phyloP scores from a whole-genome alignment of 2,329 filamentous ascomycete species.

The Cordyceps javanica region DNA sequence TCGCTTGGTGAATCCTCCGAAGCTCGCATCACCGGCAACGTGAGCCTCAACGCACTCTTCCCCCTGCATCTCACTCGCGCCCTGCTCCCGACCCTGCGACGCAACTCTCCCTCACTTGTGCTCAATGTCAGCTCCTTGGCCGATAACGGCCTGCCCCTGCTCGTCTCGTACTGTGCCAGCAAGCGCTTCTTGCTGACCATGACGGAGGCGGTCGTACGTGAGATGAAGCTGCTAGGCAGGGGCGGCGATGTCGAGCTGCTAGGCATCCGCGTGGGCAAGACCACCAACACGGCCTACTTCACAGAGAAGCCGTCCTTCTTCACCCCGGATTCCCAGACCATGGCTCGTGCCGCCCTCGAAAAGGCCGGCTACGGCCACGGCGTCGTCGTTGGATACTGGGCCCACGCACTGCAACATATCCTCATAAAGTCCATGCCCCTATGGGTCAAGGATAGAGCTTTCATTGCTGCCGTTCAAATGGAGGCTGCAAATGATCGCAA shows the following conservation, averaged over 20 bases:
- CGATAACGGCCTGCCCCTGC: slow-evolving; percentile 39
- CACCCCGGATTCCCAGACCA: slow-evolving; percentile 14
- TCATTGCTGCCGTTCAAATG: slow-evolving; percentile 4
- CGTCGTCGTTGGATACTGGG: slow-evolving; percentile 16
- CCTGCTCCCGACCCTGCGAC: slow-evolving; percentile 35
- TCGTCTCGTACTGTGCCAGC: slow-evolving; percentile 37
- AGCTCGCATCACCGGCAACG: slow-evolving; percentile 30
- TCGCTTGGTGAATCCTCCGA: slow-evolving; percentile 29
- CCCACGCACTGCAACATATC: slow-evolving; percentile 16
- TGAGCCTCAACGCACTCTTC: slow-evolving; percentile 45
- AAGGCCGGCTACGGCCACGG: slow-evolving; percentile 16
- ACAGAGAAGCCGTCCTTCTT: slow-evolving; percentile 16
- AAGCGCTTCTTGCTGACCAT: slow-evolving; percentile 41
- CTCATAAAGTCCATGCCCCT: slow-evolving; percentile 9
- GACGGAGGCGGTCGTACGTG: slow-evolving; percentile 32
- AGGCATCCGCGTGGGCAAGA: slow-evolving; percentile 16
- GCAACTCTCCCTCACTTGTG: slow-evolving; percentile 37
- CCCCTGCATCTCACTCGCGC: slow-evolving; percentile 40
- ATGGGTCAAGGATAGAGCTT: slow-evolving; percentile 11
- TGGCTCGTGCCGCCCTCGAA: slow-evolving; percentile 16
- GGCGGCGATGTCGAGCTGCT: slow-evolving; percentile 13
- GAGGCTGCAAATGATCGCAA: slow-evolving; percentile 6
- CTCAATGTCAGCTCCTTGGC: slow-evolving; percentile 45
- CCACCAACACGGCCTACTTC: slow-evolving; percentile 16
- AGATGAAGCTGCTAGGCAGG: slow-evolving; percentile 27